Conservation (phyloP, 2,329 filamentous ascomycete genomes). For the Arthroderma uncinatum region DNA sequence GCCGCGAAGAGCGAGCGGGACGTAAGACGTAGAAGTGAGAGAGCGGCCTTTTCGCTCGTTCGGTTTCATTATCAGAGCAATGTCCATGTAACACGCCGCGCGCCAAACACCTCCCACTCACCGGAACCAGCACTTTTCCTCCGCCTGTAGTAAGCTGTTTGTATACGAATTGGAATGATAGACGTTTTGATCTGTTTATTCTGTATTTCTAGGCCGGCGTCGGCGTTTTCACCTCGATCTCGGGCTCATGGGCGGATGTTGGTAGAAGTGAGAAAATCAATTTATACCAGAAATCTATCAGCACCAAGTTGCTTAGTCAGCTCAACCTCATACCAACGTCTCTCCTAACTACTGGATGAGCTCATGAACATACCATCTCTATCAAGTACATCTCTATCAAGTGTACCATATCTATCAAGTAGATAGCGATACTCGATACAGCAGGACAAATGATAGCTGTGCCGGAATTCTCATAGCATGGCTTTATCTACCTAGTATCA, state of each 20-base stretch:
- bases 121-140: background rate
- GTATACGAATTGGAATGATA: constrained; percentile 2
- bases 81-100: background rate
- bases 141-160: background rate
- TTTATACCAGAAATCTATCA: constrained; percentile 16
- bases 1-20: background rate
- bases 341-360: background rate
- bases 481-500: too few relatives aligned
- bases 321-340: background rate
- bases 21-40: constrained; percentile 5
- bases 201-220: constrained; percentile 5
- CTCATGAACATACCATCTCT: too few relatives aligned
- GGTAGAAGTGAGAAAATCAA: constrained; percentile 16
- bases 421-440: too few relatives aligned
- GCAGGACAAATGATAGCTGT: too few relatives aligned
- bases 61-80: background rate
- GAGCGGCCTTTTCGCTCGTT: background rate
- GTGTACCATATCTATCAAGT: too few relatives aligned
- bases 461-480: too few relatives aligned
- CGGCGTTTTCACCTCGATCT: constrained; percentile 5
- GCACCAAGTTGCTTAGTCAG: constrained; percentile 14
- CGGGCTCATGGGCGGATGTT: constrained; percentile 8
- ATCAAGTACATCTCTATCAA: too few relatives aligned
- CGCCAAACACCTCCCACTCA: background rate
- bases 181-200: background rate